Percentiles rank a stretch among this genome's conserved stretches.
phyloP scores from a whole-genome alignment of 2,329 filamentous ascomycete genomes.

The Cordyceps fumosorosea region DNA sequence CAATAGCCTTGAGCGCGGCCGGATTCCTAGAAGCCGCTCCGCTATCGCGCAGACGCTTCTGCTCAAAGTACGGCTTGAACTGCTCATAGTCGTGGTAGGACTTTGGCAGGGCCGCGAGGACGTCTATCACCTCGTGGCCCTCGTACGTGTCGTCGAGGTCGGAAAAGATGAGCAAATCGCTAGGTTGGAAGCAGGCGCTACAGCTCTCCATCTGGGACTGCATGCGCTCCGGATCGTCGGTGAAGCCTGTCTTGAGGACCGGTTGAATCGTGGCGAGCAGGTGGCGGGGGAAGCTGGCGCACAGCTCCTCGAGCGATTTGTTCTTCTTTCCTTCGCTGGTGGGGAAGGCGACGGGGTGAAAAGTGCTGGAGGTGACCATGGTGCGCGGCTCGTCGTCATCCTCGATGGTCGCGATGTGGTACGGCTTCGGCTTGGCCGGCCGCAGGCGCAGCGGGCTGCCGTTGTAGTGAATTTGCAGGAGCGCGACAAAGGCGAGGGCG shows the following conservation, averaged over 20 bases:
- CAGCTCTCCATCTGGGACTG: constrained; percentile 43
- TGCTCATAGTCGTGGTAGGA: constrained; percentile 28
- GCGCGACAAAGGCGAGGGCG: background rate
- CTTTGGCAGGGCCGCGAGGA: constrained; percentile 39
- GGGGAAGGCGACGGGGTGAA: constrained; percentile 19
- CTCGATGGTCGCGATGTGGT: background rate
- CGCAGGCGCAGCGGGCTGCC: background rate
- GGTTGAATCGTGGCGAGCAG: constrained; percentile 22
- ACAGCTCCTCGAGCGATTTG: constrained; percentile 19
- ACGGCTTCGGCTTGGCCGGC: background rate
- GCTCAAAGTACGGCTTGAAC: constrained; percentile 34
- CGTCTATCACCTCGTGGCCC: constrained; percentile 36
- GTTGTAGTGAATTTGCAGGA: background rate
- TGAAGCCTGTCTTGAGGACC: constrained; percentile 36
- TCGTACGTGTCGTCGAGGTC: constrained; percentile 42
- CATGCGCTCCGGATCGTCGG: background rate
- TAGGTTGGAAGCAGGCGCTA: constrained; percentile 30
- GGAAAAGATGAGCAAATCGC: constrained; percentile 41
- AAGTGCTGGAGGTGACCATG: background rate
- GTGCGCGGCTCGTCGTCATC: background rate
- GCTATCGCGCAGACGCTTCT: constrained; percentile 29
- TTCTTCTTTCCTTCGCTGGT: constrained; percentile 15
- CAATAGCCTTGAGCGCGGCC: constrained; percentile 26
- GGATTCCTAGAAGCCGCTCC: constrained; percentile 26
- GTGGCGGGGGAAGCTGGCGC: constrained; percentile 23